These are phyloP conservation scores for Lophiotrema nucula DNA, from an alignment of 495 filamentous ascomycete species.

Conservation along the genomic window DNA sequence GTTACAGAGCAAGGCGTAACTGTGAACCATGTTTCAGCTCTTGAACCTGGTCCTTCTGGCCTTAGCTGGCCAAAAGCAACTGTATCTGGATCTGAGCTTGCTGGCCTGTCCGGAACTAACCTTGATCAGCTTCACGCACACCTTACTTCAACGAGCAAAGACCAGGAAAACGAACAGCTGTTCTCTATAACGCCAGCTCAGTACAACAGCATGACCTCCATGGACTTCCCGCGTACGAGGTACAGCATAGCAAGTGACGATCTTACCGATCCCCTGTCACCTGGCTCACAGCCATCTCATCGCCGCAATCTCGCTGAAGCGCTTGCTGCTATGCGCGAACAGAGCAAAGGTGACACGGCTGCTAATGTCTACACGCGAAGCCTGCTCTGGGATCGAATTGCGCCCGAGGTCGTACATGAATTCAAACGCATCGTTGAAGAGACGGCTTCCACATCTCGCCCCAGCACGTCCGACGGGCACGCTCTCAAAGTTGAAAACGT, in stretches of 20 bases:
- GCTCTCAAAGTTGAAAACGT: constrained; percentile 26
- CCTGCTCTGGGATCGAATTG: constrained; percentile 91
- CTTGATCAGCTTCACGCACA: constrained; percentile 73
- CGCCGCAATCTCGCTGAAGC: constrained; percentile 79
- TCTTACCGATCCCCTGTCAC: constrained; percentile 38
- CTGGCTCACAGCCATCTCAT: constrained; percentile 26
- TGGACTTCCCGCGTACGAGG: constrained; percentile 59
- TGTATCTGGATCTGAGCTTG: constrained; percentile 53
- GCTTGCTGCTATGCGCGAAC: constrained; percentile 72
- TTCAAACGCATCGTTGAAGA: constrained; percentile 80
- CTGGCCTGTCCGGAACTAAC: constrained; percentile 50
- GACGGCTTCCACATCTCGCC: constrained; percentile 25
- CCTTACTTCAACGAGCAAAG: constrained; percentile 71
- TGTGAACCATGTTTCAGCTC: constrained; percentile 39
- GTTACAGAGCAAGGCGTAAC: constrained; percentile 23
- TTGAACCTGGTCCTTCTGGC: constrained; percentile 44
- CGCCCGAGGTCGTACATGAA: constrained; percentile 84
- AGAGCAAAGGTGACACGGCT: constrained; percentile 59
- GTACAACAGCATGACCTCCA: constrained; percentile 80
- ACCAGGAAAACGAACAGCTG: constrained; percentile 85
- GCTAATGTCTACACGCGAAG: constrained; percentile 90
- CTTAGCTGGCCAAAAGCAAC: constrained; percentile 44
- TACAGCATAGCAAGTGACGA: constrained; percentile 51
- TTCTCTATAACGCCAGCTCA: constrained; percentile 83
- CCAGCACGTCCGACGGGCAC: constrained; percentile 24